Base-by-base conservation (phyloP, 768 basidiomycete species). In the Termitomyces bulborhizus region DNA sequence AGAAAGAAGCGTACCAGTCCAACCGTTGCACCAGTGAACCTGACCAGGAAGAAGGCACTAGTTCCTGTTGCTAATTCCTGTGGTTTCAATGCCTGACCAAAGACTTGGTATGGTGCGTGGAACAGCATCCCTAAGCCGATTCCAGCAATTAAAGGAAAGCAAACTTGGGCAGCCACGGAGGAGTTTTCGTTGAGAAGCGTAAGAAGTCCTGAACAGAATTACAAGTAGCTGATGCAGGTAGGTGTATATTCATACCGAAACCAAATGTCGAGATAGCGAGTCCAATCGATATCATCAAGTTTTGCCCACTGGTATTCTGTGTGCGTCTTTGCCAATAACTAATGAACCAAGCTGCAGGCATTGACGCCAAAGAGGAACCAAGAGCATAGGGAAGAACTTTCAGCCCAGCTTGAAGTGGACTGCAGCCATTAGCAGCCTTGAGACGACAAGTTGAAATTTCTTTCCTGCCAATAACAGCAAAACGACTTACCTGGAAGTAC, bases 301-400 rank as follows among this genome's bases (percentile, higher is more conserved):
- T 88, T 68, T 88, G 86, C 47, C 82, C 85, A 45, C 73, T 75
- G 15, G 82, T 86, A 62, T 84, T 76, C 18, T 72, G 67, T 15
- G 74, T 81, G 54, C 72, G 76, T 58, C 67, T 72, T 68, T 89
- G 85, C 76, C 77, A 81, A 58, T 79, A 82, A 46, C 78, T 82
- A 61, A 92, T 88, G 61, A 88, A 78, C 88, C 88, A 89, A n/a
- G 91, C 89, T 37, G 80, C 86, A 24, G 90, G 89, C 76, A 93
- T 84, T 11, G 91, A 92, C 42, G 90, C 86, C 55, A 93, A 66
- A 24, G 90, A 90, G 34, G 90, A 87, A 49, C 90, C 91, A 50
- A 93, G 80, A 47, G 91, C 89, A 72, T 91, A 93, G 11, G 91
- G 89, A 53, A 93, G 76, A 69, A 90, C 77, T 65, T 82, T 79